phyloP scores from a whole-genome alignment of 768 basidiomycete species.

The Rhodotorula kratochvilovae region DNA sequence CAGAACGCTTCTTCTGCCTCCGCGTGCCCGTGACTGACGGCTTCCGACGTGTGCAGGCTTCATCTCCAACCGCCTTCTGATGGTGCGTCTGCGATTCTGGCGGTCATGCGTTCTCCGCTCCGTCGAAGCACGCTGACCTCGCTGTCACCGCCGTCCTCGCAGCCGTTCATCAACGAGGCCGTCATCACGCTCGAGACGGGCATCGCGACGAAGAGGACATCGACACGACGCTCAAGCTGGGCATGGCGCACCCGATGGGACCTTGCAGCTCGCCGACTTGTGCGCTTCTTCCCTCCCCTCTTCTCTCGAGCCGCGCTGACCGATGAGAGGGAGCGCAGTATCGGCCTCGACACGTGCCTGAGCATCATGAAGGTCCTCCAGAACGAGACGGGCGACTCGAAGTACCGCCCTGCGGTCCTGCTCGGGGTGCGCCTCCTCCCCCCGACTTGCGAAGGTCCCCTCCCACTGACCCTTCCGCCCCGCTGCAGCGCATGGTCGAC shows the following conservation, averaged over 20 bases:
- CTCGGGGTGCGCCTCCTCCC: constrained; percentile 54
- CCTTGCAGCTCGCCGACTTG: constrained; percentile 48
- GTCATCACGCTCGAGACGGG: constrained; percentile 92
- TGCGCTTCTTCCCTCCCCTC: background rate
- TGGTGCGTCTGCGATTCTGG: constrained; percentile 49
- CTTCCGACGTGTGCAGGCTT: constrained; percentile 13
- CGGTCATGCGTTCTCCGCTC: too few species aligned
- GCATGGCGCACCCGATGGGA: constrained; percentile 63
- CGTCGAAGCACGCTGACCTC: too few species aligned
- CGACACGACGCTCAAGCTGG: constrained; percentile 85
- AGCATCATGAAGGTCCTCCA: constrained; percentile 77
- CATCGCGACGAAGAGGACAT: constrained; percentile 91
- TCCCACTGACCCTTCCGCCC: background rate
- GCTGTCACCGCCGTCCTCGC: background rate
- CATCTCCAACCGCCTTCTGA: constrained; percentile 53
- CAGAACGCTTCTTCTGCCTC: background rate
- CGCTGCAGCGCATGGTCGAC: constrained; percentile 72
- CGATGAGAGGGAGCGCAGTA: constrained; percentile 53
- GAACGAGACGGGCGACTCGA: constrained; percentile 82
- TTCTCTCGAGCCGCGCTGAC: background rate
- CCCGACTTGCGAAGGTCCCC: background rate
- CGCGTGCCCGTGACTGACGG: too few species aligned
- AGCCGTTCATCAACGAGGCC: constrained; percentile 92
- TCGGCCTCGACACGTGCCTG: constrained; percentile 95
- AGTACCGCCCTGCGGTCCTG: constrained; percentile 85